Percentiles rank a stretch among this genome's conserved stretches.
Evolutionary conservation across 106 monocot genomes (phyloP).

Genomic region (Agapanthus africanus): DNA sequence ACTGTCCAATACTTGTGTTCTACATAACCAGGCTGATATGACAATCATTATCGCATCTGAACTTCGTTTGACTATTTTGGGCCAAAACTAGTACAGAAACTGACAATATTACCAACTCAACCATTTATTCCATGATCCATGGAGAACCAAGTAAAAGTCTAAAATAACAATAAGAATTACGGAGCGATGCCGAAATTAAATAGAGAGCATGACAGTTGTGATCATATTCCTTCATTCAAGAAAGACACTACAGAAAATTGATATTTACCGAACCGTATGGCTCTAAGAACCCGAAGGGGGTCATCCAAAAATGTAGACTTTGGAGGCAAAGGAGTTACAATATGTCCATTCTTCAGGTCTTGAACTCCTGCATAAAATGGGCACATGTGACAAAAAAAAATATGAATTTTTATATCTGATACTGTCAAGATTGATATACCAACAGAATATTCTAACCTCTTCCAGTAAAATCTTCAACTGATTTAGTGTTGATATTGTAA

Average conservation of each 20-base stretch:
- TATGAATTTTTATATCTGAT: not conserved
- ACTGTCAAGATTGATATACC: not conserved
- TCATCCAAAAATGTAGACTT: constrained; percentile 91
- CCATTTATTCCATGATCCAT: not conserved
- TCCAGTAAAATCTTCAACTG: constrained; percentile 92
- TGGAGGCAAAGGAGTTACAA: constrained; percentile 90
- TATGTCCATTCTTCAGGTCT: constrained; percentile 69
- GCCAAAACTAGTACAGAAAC: not conserved
- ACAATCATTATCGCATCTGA: not conserved
- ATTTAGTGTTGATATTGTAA: constrained; percentile 76
- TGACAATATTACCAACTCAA: not conserved
- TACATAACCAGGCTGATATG: not conserved
- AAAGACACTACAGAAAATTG: no score
- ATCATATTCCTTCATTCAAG: not conserved
- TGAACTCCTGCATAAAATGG: constrained; percentile 44
- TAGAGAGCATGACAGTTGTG: not conserved
- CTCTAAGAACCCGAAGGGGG: constrained; percentile 94
- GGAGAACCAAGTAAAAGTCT: not conserved
- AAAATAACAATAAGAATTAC: not conserved
- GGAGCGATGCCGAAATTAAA: not conserved
- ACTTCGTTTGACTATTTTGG: not conserved
- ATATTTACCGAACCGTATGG: constrained; percentile 87
- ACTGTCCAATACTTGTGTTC: not conserved
- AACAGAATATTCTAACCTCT: constrained; percentile 41
- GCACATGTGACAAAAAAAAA: not conserved